Base-by-base conservation (phyloP, 2,329 filamentous ascomycete genomes). In the Hirsutella rhossiliensis region DNA sequence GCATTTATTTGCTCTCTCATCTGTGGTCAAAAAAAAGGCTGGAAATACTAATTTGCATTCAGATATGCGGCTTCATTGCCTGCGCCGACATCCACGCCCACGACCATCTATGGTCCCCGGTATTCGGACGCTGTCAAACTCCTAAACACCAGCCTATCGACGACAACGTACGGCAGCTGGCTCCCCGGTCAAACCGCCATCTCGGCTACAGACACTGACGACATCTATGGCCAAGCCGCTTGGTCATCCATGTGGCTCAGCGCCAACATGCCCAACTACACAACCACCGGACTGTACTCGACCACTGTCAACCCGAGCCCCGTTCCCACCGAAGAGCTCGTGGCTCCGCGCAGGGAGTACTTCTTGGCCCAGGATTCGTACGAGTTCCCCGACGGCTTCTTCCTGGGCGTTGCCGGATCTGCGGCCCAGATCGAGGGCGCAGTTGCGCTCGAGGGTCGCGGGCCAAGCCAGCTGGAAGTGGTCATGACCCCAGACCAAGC, bases 291-390 rank as follows among this genome's bases (percentile, higher is more conserved):
- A 13, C 28, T 60, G 11, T 60, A 52, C 27, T 61, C 56, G 42
- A 74, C 74, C 0, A 79, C 75, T 0, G 73, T 75, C 2, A 64
- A 61, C n/a, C n/a, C 76, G 0, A 80, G 74, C 0, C 65, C 75
- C 0, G 57, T 80, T 1, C 70, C 75, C 0, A 73, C 63, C 1
- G 69, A 60, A 43, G 73, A 79, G 45, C 63, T 80, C 1, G 60
- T 78, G 6, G 62, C 76, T 0, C 76, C 76, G 0, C 75, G 76
- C 0, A 54, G n/a, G 2, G 67, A 72, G 41, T 73, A 72, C 46
- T 72, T 74, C 44, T 62, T 61, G 0, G 65, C 71, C 38, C 59
- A 62, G 18, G 61, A 71, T 15, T 73, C 72, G 49, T 68, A 72
- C 40, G 64, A 62, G 18, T 74, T 78, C 29, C 70, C 71, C 0